phyloP scores from a whole-genome alignment of 108 stramenopile genomes.

The Cylindrotheca fusiformis region DNA sequence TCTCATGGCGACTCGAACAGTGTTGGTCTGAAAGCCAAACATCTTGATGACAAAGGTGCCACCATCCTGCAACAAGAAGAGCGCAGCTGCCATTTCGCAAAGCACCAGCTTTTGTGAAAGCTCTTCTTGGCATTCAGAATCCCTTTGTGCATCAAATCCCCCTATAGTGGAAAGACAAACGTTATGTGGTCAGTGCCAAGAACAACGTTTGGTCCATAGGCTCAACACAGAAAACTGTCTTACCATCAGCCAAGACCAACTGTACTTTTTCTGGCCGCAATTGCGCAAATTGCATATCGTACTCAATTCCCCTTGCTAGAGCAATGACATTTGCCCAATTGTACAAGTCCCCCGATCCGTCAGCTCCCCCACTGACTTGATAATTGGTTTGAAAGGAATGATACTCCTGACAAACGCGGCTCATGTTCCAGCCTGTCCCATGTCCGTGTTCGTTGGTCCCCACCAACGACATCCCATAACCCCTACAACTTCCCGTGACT shows the following conservation, averaged over 20 bases:
- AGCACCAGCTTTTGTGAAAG: conserved; percentile 67
- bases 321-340: conserved; percentile 73
- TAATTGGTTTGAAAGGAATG: conserved; percentile 27
- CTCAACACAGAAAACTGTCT: no score
- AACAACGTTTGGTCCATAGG: no score
- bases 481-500: conserved; percentile 28
- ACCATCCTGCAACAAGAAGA: conserved; percentile 49
- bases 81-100: conserved; percentile 73
- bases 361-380: conserved; percentile 55
- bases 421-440: conserved; percentile 65
- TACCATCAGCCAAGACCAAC: conserved; percentile 78
- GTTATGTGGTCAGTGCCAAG: no score
- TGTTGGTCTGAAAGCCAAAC: conserved; percentile 69
- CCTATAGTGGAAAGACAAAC: conserved; percentile 16
- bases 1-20: conserved; percentile 39
- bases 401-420: conserved; percentile 5
- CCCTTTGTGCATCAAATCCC: conserved; percentile 87
- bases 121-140: conserved; percentile 75
- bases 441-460: conserved; percentile 74
- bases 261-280: conserved; percentile 31
- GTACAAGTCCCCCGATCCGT: conserved; percentile 84
- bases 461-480: conserved; percentile 82
- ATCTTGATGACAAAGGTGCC: conserved; percentile 74
- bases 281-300: conserved; percentile 18
- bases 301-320: conserved; percentile 36